These are phyloP conservation scores for Aspergillus vadensis DNA, from an alignment of 2,329 filamentous ascomycete species.

Conservation along the genomic window DNA sequence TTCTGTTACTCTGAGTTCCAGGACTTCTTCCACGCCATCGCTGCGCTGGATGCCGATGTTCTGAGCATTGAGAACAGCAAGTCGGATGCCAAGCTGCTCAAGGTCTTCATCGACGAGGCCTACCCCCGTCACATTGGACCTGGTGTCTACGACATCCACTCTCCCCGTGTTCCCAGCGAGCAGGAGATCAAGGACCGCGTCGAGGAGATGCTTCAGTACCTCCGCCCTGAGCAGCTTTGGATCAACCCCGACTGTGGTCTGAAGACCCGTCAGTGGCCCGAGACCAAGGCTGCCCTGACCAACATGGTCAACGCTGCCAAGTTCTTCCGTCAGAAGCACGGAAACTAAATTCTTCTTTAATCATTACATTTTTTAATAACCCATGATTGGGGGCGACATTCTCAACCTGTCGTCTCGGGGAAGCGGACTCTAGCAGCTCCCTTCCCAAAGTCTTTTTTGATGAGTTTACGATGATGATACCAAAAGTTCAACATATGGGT, in stretches of 20 bases:
- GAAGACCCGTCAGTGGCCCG: slow-evolving; percentile 98
- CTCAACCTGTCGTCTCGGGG: slow-evolving; percentile 41
- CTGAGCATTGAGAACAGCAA: slow-evolving; percentile 99
- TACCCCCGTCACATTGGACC: slow-evolving; percentile 98
- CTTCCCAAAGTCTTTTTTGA: slow-evolving; percentile 32
- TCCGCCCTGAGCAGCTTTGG: slow-evolving; percentile 99
- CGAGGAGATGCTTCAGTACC: slow-evolving; percentile 95
- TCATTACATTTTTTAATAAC: slow-evolving; percentile 19
- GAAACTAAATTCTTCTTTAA: slow-evolving; percentile 23
- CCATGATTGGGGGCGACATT: slow-evolving; percentile 35
- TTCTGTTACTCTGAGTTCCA: slow-evolving; percentile 99
- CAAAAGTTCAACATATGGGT: slow-evolving; percentile 48
- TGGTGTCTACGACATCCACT: slow-evolving; percentile 99
- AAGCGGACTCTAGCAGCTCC: slow-evolving; percentile 21
- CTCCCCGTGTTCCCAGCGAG: slow-evolving; percentile 92
- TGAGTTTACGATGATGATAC: slow-evolving; percentile 46
- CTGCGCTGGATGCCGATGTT: slow-evolving; percentile 95
- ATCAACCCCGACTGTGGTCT: slow-evolving; percentile 99
- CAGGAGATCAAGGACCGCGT: slow-evolving; percentile 98
- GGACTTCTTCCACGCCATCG: slow-evolving; percentile 99
- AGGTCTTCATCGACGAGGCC: slow-evolving; percentile 95
- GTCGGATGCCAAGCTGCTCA: slow-evolving; percentile 97
- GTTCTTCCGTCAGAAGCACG: slow-evolving; percentile 88
- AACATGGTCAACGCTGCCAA: slow-evolving; percentile 99
- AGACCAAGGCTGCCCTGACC: slow-evolving; percentile 92